Percentiles rank a stretch among this genome's conserved stretches.
Conservation (phyloP, 306 rosid species). For the Hylodesmum podocarpum region DNA sequence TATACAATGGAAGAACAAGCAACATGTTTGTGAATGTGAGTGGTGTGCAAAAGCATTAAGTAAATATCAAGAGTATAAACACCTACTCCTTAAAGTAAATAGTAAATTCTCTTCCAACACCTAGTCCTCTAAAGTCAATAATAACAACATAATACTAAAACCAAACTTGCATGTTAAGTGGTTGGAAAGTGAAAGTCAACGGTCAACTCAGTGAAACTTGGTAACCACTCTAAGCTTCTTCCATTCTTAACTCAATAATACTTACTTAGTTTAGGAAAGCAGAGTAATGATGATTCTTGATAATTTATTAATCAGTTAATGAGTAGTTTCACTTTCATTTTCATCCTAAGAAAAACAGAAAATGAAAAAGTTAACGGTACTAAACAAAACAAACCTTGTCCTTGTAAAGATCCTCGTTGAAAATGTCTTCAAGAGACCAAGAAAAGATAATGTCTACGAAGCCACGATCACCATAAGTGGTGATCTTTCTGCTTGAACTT, state of each 20-base stretch:
- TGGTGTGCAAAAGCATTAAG: neutral
- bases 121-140: too few species aligned
- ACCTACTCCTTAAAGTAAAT: neutral
- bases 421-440: conserved; percentile 63
- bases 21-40: neutral
- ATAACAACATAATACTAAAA: neutral
- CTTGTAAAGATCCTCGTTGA: conserved; percentile 40
- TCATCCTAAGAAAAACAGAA: neutral
- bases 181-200: neutral
- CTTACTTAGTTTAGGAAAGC: neutral
- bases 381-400: conserved; percentile 36
- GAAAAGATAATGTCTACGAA: conserved; percentile 47
- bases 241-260: neutral
- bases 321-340: neutral
- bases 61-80: neutral
- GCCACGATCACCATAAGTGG: neutral
- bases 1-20: neutral
- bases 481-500: conserved; percentile 31
- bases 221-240: neutral
- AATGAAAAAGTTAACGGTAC: neutral
- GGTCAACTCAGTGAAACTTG: neutral
- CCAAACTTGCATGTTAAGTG: neutral
- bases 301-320: neutral
- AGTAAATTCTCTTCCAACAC: too few species aligned
- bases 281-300: neutral